These are phyloP conservation scores for Guyanaporus albipodus DNA, from an alignment of 768 basidiomycete species.

Conservation along the genomic window DNA sequence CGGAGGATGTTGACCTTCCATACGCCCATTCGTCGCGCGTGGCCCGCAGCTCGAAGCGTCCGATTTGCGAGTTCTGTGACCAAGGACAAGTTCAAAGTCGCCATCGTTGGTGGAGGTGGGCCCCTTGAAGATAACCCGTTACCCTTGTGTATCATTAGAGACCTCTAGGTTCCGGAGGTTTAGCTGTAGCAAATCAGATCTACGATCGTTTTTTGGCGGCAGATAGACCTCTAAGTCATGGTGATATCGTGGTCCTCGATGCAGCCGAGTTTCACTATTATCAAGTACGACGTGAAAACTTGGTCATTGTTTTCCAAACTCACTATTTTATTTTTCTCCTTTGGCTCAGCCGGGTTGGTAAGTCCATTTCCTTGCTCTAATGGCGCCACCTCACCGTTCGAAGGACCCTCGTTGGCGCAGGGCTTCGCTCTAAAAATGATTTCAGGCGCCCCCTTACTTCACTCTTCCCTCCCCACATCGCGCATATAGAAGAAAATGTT, in stretches of 20 bases:
- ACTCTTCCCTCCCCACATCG: conserved; percentile 72
- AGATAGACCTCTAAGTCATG: conserved; percentile 60
- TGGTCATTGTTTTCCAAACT: not conserved
- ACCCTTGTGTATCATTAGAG: conserved; percentile 2
- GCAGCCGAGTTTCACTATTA: conserved; percentile 81
- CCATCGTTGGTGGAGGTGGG: conserved; percentile 86
- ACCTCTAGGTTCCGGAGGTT: conserved; percentile 67
- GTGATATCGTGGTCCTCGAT: conserved; percentile 87
- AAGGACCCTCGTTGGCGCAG: conserved; percentile 93
- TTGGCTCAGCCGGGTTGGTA: conserved; percentile 81
- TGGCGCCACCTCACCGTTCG: conserved; percentile 4
- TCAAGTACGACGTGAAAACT: conserved; percentile 46
- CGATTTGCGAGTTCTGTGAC: conserved; percentile 24
- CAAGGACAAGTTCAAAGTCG: conserved; percentile 68
- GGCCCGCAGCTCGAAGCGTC: conserved; percentile 5
- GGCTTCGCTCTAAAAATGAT: conserved; percentile 65
- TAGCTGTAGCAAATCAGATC: conserved; percentile 85
- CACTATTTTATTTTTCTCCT: not conserved
- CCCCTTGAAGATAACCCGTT: not conserved
- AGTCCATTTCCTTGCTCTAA: conserved; percentile 12
- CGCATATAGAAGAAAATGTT: conserved; percentile 68
- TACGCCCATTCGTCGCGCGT: conserved; percentile 5
- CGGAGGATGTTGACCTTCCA: conserved; percentile 5
- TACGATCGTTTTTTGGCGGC: conserved; percentile 72
- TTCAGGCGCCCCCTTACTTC: conserved; percentile 62